A percentile compares a stretch with the other conserved stretches of the same genome.
Evolutionary conservation across 805 yeast species (phyloP).

Genomic region (Myxozyma nipponensis): DNA sequence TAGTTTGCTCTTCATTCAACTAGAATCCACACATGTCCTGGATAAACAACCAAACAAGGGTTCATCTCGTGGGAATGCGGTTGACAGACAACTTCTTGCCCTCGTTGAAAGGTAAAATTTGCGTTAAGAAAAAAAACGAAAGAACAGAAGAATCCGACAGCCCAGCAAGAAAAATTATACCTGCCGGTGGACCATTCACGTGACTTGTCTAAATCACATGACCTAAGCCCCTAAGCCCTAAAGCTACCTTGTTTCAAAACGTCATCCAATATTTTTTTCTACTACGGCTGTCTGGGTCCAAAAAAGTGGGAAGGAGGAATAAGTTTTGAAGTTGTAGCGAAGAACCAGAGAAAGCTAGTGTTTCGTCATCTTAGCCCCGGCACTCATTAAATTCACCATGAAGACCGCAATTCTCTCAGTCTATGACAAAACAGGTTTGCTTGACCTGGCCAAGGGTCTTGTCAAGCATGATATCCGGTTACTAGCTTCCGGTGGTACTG

Average conservation of each 20-base stretch:
- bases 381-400: too few relatives aligned
- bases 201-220: neutral
- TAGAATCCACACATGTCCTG: slow-evolving; percentile 38
- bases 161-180: neutral
- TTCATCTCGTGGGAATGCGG: slow-evolving; percentile 40
- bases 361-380: too few relatives aligned
- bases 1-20: slow-evolving; percentile 51
- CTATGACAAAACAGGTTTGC: slow-evolving; percentile 92
- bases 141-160: neutral
- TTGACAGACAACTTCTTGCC: slow-evolving; percentile 24
- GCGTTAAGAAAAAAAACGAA: slow-evolving; percentile 33
- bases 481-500: slow-evolving; percentile 97
- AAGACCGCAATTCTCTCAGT: slow-evolving; percentile 95
- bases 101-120: slow-evolving; percentile 30
- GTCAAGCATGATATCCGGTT: slow-evolving; percentile 83
- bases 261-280: too few relatives aligned
- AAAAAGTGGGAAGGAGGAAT: too few relatives aligned
- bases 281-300: too few relatives aligned
- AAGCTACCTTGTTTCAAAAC: too few relatives aligned
- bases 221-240: neutral
- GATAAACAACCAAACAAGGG: slow-evolving; percentile 34
- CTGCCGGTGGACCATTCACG: neutral
- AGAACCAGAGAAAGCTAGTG: too few relatives aligned
- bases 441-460: slow-evolving; percentile 94
- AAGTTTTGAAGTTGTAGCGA: too few relatives aligned